Conservation (phyloP, 176 grass and related monocot species). For the Ampelocalamus luodianensis region DNA sequence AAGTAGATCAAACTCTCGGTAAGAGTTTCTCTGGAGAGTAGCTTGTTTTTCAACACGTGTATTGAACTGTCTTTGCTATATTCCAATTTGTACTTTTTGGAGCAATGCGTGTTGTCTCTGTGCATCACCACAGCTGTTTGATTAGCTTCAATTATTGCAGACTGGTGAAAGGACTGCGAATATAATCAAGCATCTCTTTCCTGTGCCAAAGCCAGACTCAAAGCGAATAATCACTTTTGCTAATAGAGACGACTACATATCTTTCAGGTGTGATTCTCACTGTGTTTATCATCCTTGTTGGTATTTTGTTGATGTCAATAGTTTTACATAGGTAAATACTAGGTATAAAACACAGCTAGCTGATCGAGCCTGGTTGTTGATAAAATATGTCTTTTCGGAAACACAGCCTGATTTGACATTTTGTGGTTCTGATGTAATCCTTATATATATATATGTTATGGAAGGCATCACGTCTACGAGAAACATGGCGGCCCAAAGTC, state of each 20-base stretch:
- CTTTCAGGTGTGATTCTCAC: conserved; percentile 69
- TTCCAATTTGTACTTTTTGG: neutral
- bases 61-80: neutral
- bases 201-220: neutral
- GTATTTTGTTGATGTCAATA: neutral
- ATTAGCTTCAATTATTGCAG: conserved; percentile 49
- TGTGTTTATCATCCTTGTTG: neutral
- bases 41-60: neutral
- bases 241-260: conserved; percentile 79
- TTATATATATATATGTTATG: conserved; percentile 28
- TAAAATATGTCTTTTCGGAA: neutral
- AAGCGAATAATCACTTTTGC: conserved; percentile 19
- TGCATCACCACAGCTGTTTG: neutral
- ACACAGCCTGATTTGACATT: neutral
- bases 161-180: conserved; percentile 81
- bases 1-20: neutral
- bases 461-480: conserved; percentile 83
- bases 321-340: neutral
- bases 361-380: neutral
- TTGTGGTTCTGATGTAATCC: neutral
- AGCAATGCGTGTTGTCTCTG: neutral
- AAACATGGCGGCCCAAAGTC: conserved; percentile 80
- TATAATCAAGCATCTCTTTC: conserved; percentile 97
- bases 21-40: neutral
- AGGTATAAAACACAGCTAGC: neutral